Conservation (phyloP, 129 eudicot species). For the Artemisia annua region DNA sequence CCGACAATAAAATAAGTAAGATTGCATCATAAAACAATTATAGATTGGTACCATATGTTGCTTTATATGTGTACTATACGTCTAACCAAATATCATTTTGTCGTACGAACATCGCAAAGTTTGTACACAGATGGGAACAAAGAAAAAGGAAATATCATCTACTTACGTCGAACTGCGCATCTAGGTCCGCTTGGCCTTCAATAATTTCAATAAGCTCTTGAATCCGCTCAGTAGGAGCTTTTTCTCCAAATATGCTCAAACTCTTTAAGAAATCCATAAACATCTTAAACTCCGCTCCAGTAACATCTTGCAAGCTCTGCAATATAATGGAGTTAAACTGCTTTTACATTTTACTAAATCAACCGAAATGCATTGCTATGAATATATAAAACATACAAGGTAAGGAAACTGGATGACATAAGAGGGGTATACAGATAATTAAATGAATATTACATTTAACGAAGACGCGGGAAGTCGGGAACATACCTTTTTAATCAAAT, state of each 20-base stretch:
- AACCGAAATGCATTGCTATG: neutral
- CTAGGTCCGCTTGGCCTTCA: constrained; percentile 90
- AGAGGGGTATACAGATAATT: neutral
- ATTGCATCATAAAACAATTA: neutral
- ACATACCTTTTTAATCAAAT: constrained; percentile 72
- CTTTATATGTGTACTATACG: neutral
- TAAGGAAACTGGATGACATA: neutral
- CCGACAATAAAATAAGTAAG: neutral
- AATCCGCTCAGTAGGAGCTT: constrained; percentile 70
- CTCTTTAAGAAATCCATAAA: constrained; percentile 78
- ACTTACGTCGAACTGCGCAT: constrained; percentile 76
- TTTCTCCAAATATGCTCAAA: constrained; percentile 79
- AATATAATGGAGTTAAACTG: constrained; percentile 20
- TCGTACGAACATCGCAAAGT: neutral
- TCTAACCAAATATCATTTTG: neutral
- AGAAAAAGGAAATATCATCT: neutral
- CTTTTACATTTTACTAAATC: neutral
- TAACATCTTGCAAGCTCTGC: constrained; percentile 92
- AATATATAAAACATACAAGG: constrained; percentile 1
- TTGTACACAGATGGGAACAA: neutral
- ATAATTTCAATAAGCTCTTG: constrained; percentile 76
- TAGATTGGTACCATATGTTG: neutral
- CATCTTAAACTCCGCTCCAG: constrained; percentile 84
- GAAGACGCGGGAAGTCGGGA: neutral
- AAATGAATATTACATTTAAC: neutral